phyloP scores from a whole-genome alignment of 345 rosid genomes.

The Citrus unshiu region DNA sequence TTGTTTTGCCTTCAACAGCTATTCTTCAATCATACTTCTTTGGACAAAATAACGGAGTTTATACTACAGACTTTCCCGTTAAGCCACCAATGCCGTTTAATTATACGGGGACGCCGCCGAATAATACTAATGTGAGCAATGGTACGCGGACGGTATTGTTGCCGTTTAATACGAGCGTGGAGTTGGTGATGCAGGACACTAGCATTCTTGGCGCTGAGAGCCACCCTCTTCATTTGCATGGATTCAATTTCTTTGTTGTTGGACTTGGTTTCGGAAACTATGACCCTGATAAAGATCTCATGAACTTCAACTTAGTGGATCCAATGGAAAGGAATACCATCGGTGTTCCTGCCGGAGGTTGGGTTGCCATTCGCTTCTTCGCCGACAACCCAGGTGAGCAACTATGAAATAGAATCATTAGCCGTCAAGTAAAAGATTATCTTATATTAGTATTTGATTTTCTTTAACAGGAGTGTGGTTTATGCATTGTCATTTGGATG shows the following conservation, averaged over 20 bases:
- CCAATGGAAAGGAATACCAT: slow-evolving; percentile 35
- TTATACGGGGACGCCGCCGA: slow-evolving; percentile 31
- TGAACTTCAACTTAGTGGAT: slow-evolving; percentile 33
- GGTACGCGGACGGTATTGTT: slow-evolving; percentile 24
- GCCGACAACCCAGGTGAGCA: slow-evolving; percentile 40
- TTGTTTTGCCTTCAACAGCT: slow-evolving; percentile 34
- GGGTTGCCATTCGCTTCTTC: slow-evolving; percentile 31
- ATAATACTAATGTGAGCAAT: slow-evolving; percentile 32
- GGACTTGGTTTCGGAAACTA: slow-evolving; percentile 38
- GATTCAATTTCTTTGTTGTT: slow-evolving; percentile 34
- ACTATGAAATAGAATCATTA: no score
- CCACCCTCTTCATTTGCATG: slow-evolving; percentile 41
- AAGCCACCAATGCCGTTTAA: slow-evolving; percentile 26
- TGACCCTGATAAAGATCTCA: slow-evolving; percentile 26
- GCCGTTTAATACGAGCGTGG: slow-evolving; percentile 34
- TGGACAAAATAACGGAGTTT: slow-evolving; percentile 35
- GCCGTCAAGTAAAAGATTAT: not conserved
- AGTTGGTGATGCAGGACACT: slow-evolving; percentile 37
- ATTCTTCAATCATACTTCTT: slow-evolving; percentile 40
- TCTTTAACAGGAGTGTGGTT: slow-evolving; percentile 31
- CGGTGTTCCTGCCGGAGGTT: slow-evolving; percentile 34
- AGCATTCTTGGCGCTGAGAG: slow-evolving; percentile 36
- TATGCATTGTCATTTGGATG: slow-evolving; percentile 37
- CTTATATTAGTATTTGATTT: not conserved
- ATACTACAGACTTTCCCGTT: slow-evolving; percentile 40